Evolutionary conservation across 768 basidiomycete species (phyloP).

Genomic region (Pleurotus tuoliensis): DNA sequence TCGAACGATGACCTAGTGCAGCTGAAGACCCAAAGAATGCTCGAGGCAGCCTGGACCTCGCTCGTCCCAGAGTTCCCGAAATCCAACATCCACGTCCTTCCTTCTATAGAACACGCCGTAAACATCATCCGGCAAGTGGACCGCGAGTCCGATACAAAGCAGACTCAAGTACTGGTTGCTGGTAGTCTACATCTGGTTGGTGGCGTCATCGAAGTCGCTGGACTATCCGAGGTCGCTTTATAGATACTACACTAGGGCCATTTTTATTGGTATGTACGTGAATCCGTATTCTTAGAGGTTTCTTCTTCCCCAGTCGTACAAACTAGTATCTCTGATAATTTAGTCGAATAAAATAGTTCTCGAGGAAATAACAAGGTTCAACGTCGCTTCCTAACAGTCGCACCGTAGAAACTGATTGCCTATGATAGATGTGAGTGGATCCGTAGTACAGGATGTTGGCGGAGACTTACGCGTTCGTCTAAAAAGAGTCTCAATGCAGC

Average conservation of each 20-base stretch:
- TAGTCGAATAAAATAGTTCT: slow-evolving; percentile 8
- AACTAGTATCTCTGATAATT: slow-evolving; percentile 6
- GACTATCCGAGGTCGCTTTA: slow-evolving; percentile 66
- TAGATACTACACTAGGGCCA: slow-evolving; percentile 22
- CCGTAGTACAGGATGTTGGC: not conserved
- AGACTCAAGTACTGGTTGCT: slow-evolving; percentile 70
- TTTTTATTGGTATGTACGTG: not conserved
- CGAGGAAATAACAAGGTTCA: not conserved
- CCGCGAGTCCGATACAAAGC: slow-evolving; percentile 17
- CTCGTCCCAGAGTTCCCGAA: slow-evolving; percentile 59
- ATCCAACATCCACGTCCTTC: slow-evolving; percentile 69
- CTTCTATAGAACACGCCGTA: slow-evolving; percentile 90
- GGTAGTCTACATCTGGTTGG: slow-evolving; percentile 95
- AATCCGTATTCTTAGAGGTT: not conserved
- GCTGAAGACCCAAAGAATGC: slow-evolving; percentile 71
- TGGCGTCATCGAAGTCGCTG: slow-evolving; percentile 89
- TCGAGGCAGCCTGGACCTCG: slow-evolving; percentile 69
- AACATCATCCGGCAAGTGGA: slow-evolving; percentile 49
- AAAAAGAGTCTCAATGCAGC: slow-evolving; percentile 44
- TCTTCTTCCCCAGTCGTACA: not conserved
- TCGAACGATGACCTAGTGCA: slow-evolving; percentile 57
- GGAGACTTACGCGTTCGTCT: slow-evolving; percentile 45
- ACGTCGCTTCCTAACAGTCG: slow-evolving; percentile 25
- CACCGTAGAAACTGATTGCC: slow-evolving; percentile 56
- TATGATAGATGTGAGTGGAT: slow-evolving; percentile 16